Percentiles rank a stretch among this genome's conserved stretches.
These are phyloP conservation scores for Malus domestica DNA, from an alignment of 306 rosid genomes.

Conservation along the genomic window DNA sequence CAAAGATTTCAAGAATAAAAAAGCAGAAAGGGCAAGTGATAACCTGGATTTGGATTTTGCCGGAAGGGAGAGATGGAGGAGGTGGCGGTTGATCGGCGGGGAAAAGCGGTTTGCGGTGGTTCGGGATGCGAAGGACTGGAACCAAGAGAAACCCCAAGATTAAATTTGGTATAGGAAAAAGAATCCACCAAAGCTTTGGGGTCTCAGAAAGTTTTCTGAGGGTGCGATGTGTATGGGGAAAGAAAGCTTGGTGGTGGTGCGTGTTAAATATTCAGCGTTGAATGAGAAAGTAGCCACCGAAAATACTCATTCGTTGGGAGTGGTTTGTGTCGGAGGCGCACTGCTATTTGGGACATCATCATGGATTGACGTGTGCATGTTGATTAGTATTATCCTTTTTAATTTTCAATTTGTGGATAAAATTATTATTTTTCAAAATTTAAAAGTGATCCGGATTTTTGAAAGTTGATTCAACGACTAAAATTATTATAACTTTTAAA, in stretches of 20 bases:
- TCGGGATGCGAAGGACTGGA: background rate
- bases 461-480: too few species aligned
- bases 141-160: background rate
- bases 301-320: background rate
- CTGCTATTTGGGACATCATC: background rate
- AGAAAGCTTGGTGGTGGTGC: background rate
- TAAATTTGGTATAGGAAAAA: background rate
- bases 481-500: too few species aligned
- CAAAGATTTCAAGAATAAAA: background rate
- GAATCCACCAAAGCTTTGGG: background rate
- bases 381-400: background rate
- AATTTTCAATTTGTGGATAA: too few species aligned
- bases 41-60: conserved; percentile 23
- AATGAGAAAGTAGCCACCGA: background rate
- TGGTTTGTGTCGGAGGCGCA: background rate
- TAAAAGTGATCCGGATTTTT: rapidly evolving
- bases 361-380: background rate
- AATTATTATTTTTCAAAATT: too few species aligned
- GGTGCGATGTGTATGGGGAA: background rate
- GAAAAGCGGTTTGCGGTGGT: background rate
- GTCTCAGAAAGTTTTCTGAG: background rate
- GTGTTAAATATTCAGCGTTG: background rate
- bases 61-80: background rate
- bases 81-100: background rate
- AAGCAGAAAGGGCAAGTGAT: background rate